These are phyloP conservation scores for Neopestalotiopsis clavispora DNA, from an alignment of 2,329 filamentous ascomycete genomes.

Conservation along the genomic window DNA sequence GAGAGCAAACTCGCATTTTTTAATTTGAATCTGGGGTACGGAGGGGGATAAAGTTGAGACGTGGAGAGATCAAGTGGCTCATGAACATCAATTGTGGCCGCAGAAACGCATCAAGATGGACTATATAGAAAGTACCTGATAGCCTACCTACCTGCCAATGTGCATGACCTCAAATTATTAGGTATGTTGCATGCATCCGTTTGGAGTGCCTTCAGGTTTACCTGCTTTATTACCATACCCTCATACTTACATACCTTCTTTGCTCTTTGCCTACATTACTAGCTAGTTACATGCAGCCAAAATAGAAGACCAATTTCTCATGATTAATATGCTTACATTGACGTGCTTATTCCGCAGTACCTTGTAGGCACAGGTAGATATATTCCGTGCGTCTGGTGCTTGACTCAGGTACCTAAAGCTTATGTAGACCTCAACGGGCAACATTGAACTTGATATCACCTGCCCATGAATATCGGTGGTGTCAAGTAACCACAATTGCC, in stretches of 20 bases:
- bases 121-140: not conserved
- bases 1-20: not conserved
- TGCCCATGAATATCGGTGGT: not conserved
- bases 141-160: not conserved
- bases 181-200: not conserved
- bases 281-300: not conserved
- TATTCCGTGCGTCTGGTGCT: not conserved
- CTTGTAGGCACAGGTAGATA: not conserved
- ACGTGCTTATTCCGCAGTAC: not conserved
- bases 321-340: not conserved
- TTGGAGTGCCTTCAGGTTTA: not conserved
- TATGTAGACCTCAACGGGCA: not conserved
- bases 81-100: not conserved
- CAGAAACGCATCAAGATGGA: not conserved
- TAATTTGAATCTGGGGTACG: not conserved
- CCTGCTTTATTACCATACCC: not conserved
- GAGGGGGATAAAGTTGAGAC: slow-evolving; percentile 1
- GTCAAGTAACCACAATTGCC: not conserved
- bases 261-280: not conserved
- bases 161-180: not conserved
- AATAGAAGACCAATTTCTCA: not conserved
- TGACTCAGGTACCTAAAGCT: not conserved
- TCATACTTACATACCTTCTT: not conserved
- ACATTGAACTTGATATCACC: not conserved
- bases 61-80: not conserved